phyloP scores from a whole-genome alignment of 495 filamentous ascomycete genomes.

The Penicillium lividum region DNA sequence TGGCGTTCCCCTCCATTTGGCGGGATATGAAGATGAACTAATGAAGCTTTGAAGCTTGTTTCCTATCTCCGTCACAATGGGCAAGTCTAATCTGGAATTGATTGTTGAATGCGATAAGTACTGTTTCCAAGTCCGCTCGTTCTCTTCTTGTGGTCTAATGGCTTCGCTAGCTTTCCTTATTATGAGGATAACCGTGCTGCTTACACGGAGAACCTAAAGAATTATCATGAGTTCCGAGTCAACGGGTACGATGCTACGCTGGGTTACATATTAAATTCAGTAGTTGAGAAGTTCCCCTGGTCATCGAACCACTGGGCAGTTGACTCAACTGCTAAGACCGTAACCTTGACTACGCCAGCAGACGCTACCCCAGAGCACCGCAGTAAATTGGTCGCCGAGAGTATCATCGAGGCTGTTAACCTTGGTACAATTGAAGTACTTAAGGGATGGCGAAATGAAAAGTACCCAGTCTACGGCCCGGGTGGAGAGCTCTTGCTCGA shows the following conservation, averaged over 20 bases:
- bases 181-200: slow-evolving; percentile 53
- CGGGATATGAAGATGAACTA: background rate
- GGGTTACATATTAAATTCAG: slow-evolving; percentile 62
- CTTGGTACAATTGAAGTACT: slow-evolving; percentile 69
- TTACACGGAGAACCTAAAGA: slow-evolving; percentile 48
- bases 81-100: slow-evolving; percentile 56
- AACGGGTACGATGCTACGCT: slow-evolving; percentile 50
- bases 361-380: slow-evolving; percentile 56
- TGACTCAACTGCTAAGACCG: slow-evolving; percentile 46
- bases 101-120: slow-evolving; percentile 65
- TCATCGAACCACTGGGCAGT: slow-evolving; percentile 51
- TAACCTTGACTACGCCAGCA: slow-evolving; percentile 42
- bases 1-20: slow-evolving; percentile 8
- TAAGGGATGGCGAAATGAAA: slow-evolving; percentile 82
- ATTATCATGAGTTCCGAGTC: slow-evolving; percentile 58
- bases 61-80: slow-evolving; percentile 26
- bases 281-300: slow-evolving; percentile 61
- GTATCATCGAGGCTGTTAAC: slow-evolving; percentile 63
- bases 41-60: background rate
- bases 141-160: slow-evolving; percentile 10
- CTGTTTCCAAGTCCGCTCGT: slow-evolving; percentile 20
- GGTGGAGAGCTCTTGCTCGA: slow-evolving; percentile 64
- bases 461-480: slow-evolving; percentile 78
- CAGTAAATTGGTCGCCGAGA: slow-evolving; percentile 56
- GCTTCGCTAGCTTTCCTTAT: slow-evolving; percentile 64